Percentiles rank a stretch among this genome's conserved stretches.
phyloP scores from a whole-genome alignment of 2,329 filamentous ascomycete genomes.

The Fusarium piperis region DNA sequence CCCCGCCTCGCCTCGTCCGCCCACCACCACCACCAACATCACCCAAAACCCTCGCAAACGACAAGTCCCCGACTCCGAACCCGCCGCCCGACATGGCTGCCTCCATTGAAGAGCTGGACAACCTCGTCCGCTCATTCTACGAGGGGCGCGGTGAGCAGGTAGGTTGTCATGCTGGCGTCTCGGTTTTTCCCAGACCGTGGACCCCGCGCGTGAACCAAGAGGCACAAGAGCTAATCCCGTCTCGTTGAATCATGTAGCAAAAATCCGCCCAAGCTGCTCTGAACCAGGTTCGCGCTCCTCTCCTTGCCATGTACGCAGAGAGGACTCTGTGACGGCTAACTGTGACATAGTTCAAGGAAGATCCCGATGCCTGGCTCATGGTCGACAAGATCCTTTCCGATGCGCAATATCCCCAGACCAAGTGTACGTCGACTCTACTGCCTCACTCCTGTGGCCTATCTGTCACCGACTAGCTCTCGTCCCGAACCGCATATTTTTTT shows the following conservation, averaged over 20 bases:
- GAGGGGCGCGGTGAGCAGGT: conserved; percentile 95
- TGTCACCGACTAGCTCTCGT: background rate
- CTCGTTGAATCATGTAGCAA: conserved; percentile 72
- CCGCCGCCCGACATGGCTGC: conserved; percentile 64
- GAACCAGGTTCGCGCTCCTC: conserved; percentile 77
- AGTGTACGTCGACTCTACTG: conserved; percentile 71
- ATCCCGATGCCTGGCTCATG: conserved; percentile 96
- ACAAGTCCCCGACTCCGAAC: conserved; percentile 40
- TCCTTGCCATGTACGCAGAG: background rate
- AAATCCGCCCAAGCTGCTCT: conserved; percentile 92
- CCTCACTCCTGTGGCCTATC: conserved; percentile 11
- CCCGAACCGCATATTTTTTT: background rate
- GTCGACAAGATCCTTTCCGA: conserved; percentile 97
- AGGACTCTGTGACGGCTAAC: conserved; percentile 22
- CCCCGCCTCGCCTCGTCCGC: conserved; percentile 42
- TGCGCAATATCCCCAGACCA: conserved; percentile 93
- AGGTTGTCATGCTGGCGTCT: conserved; percentile 47
- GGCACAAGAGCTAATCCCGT: conserved; percentile 28
- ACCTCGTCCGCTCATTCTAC: conserved; percentile 95
- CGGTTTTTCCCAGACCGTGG: conserved; percentile 31
- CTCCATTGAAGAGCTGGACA: conserved; percentile 94
- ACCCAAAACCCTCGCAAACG: conserved; percentile 42
- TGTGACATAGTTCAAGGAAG: conserved; percentile 87
- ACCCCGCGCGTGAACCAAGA: conserved; percentile 32
- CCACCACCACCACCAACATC: conserved; percentile 38